phyloP scores from a whole-genome alignment of 1,139 yeast genomes.

The Pneumocystis canis region DNA sequence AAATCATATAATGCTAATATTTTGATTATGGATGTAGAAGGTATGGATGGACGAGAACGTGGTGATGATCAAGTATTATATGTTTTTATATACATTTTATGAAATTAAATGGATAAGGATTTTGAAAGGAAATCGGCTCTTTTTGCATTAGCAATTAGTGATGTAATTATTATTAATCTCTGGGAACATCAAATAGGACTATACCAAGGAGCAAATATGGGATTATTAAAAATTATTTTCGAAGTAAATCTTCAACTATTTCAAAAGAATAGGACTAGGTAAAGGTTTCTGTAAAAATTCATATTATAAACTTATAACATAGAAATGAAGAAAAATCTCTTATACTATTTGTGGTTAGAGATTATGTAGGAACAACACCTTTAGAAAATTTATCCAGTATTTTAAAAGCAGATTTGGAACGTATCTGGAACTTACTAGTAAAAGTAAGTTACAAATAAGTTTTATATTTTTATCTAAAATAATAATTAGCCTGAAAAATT shows the following conservation, averaged over 20 bases:
- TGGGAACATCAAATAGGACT: slow-evolving; percentile 97
- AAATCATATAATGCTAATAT: slow-evolving; percentile 24
- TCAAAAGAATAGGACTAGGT: slow-evolving; percentile 23
- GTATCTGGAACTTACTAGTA: slow-evolving; percentile 63
- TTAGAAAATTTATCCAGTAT: slow-evolving; percentile 55
- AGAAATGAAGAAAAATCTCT: slow-evolving; percentile 34
- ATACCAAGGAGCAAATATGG: slow-evolving; percentile 97
- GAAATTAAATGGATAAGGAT: slow-evolving; percentile 28
- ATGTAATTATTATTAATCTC: slow-evolving; percentile 74
- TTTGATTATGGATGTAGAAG: slow-evolving; percentile 92
- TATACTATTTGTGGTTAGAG: slow-evolving; percentile 77
- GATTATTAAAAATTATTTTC: slow-evolving; percentile 80
- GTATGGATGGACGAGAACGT: slow-evolving; percentile 93
- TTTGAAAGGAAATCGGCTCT: slow-evolving; percentile 92
- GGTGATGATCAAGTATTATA: slow-evolving; percentile 67
- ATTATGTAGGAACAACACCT: slow-evolving; percentile 81
- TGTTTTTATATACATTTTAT: neutral
- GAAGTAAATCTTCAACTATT: slow-evolving; percentile 84
- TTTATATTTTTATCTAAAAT: neutral
- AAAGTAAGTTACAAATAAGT: slow-evolving; percentile 19
- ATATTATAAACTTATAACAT: slow-evolving; percentile 2
- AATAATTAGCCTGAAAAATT: slow-evolving; percentile 38
- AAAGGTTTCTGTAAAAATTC: neutral
- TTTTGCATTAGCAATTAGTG: slow-evolving; percentile 86
- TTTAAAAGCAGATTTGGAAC: slow-evolving; percentile 49